Percentiles rank a stretch among this genome's conserved stretches.
Conservation (phyloP, 495 filamentous ascomycete genomes). For the Trichocladium uniseriatum region DNA sequence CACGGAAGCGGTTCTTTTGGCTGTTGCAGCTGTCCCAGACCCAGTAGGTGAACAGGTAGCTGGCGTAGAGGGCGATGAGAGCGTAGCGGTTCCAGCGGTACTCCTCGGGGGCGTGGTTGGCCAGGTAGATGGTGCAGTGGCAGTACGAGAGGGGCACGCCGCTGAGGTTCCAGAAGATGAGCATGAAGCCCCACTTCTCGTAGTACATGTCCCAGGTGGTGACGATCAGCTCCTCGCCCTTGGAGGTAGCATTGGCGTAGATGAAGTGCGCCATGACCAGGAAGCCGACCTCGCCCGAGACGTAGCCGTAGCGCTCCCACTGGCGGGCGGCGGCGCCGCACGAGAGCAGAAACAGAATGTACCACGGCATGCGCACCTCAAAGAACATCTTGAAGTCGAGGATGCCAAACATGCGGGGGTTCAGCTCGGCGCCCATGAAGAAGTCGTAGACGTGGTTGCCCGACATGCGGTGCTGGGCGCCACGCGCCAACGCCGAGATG, state of each 20-base stretch:
- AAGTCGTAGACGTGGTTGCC: conserved; percentile 91
- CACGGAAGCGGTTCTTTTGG: conserved; percentile 92
- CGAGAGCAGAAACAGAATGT: conserved; percentile 74
- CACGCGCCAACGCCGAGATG: conserved; percentile 68
- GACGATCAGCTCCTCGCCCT: conserved; percentile 91
- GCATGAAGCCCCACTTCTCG: conserved; percentile 99
- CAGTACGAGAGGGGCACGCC: conserved; percentile 95
- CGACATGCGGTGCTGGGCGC: conserved; percentile 83
- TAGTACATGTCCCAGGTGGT: conserved; percentile 98
- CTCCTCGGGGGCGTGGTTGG: conserved; percentile 70
- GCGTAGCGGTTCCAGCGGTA: conserved; percentile 70
- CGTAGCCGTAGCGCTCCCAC: conserved; percentile 83
- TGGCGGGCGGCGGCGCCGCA: conserved; percentile 73
- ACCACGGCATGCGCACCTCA: conserved; percentile 96
- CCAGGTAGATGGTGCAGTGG: conserved; percentile 91
- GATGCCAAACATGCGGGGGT: conserved; percentile 87
- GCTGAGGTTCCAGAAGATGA: conserved; percentile 99
- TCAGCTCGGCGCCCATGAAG: conserved; percentile 98
- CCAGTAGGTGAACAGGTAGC: conserved; percentile 83
- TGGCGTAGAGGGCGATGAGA: conserved; percentile 53
- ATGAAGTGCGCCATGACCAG: conserved; percentile 88
- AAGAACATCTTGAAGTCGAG: conserved; percentile 99
- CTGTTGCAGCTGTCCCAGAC: conserved; percentile 85
- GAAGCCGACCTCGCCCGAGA: conserved; percentile 82
- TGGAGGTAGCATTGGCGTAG: conserved; percentile 93